phyloP scores from a whole-genome alignment of 2,329 filamentous ascomycete genomes.

The Exophiala calicioides region DNA sequence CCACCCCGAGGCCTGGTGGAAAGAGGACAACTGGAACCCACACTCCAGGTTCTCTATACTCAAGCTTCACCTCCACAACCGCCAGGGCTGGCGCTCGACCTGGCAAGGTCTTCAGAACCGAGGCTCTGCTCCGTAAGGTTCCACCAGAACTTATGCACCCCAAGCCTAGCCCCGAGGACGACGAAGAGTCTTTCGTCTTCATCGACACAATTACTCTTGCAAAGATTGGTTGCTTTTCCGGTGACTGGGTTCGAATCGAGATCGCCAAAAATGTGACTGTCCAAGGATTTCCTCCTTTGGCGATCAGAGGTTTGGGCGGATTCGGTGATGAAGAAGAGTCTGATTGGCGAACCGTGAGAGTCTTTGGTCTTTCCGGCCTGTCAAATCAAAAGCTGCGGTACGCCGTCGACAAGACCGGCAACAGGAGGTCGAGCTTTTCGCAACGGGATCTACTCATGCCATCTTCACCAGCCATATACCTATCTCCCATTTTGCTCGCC shows the following conservation, averaged over 20 bases:
- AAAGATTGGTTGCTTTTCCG: constrained; percentile 93
- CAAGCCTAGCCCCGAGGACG: constrained; percentile 79
- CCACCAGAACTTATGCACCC: constrained; percentile 80
- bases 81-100: constrained; percentile 70
- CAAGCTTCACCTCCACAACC: constrained; percentile 81
- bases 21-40: constrained; percentile 71
- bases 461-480: constrained; percentile 65
- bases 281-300: constrained; percentile 35
- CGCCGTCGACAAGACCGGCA: constrained; percentile 52
- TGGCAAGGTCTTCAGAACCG: constrained; percentile 80
- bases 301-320: constrained; percentile 16
- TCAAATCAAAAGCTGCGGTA: constrained; percentile 57
- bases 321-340: constrained; percentile 54
- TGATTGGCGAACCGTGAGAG: constrained; percentile 83
- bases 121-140: constrained; percentile 72
- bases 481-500: constrained; percentile 82
- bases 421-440: constrained; percentile 57
- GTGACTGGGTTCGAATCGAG: constrained; percentile 92
- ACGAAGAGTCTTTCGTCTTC: constrained; percentile 82
- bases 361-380: constrained; percentile 79
- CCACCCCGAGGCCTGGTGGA: constrained; percentile 74
- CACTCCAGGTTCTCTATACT: constrained; percentile 86
- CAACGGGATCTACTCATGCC: constrained; percentile 45
- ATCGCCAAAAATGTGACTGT: constrained; percentile 64
- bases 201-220: constrained; percentile 84